These are phyloP conservation scores for Daldinia decipiens DNA, from an alignment of 495 filamentous ascomycete species.

Conservation along the genomic window DNA sequence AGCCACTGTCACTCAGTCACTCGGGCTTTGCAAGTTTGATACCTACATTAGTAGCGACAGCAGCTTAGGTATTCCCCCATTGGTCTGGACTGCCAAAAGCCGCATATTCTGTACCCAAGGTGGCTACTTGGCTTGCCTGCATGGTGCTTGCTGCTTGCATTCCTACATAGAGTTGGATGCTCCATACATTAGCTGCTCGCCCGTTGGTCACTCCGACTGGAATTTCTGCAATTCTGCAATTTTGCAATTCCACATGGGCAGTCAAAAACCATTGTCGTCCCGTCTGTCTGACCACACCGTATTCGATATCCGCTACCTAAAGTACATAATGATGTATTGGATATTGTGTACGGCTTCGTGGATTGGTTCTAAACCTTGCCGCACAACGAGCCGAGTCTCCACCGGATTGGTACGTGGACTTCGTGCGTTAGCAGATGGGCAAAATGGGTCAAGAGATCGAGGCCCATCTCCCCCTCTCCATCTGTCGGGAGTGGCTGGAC, in stretches of 20 bases:
- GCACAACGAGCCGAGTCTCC: slow-evolving; percentile 36
- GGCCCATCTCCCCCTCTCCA: slow-evolving; percentile 21
- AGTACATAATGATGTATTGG: neutral
- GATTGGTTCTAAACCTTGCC: slow-evolving; percentile 40
- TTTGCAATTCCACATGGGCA: slow-evolving; percentile 8
- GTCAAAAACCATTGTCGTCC: slow-evolving; percentile 19
- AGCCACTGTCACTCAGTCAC: slow-evolving; percentile 18
- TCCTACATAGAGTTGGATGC: slow-evolving; percentile 24
- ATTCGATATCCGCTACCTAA: slow-evolving; percentile 15
- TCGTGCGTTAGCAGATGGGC: slow-evolving; percentile 22
- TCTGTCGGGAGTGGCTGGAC: slow-evolving; percentile 20
- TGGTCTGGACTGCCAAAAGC: slow-evolving; percentile 36
- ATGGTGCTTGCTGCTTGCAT: slow-evolving; percentile 13
- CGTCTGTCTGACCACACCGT: slow-evolving; percentile 36
- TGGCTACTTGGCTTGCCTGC: slow-evolving; percentile 36
- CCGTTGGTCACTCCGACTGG: slow-evolving; percentile 11
- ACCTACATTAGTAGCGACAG: neutral
- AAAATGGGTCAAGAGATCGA: slow-evolving; percentile 20
- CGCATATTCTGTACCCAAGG: slow-evolving; percentile 5
- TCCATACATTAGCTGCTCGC: slow-evolving; percentile 16
- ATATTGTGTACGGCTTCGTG: neutral
- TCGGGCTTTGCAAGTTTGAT: slow-evolving; percentile 12
- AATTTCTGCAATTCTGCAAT: neutral
- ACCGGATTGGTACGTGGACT: slow-evolving; percentile 33
- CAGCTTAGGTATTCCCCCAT: slow-evolving; percentile 16